Percentiles rank a stretch among this genome's conserved stretches.
These are phyloP conservation scores for Hypomyces perniciosus DNA, from an alignment of 2,329 filamentous ascomycete species.

Conservation along the genomic window DNA sequence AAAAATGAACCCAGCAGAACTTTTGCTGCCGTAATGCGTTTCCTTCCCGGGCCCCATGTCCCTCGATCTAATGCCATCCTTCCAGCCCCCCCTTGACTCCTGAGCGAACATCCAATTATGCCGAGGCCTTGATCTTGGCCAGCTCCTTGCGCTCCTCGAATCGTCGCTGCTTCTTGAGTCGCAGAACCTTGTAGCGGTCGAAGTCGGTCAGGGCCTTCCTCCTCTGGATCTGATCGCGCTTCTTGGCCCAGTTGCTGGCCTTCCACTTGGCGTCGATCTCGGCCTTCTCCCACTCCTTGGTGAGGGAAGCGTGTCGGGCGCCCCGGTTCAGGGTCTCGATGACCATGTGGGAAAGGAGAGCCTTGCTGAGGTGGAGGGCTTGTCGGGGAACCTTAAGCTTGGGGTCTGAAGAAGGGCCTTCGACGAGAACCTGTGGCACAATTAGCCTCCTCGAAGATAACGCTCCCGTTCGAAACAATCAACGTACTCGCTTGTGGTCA, in stretches of 20 bases:
- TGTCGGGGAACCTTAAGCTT: constrained; percentile 81
- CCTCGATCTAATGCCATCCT: constrained; percentile 33
- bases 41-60: constrained; percentile 30
- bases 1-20: constrained; percentile 56
- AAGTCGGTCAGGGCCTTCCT: constrained; percentile 94
- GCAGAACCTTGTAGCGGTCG: constrained; percentile 99
- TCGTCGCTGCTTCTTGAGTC: constrained; percentile 98
- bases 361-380: constrained; percentile 71
- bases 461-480: constrained; percentile 4
- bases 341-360: constrained; percentile 84
- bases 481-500: constrained; percentile 99
- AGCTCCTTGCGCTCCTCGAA: constrained; percentile 97
- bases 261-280: constrained; percentile 93
- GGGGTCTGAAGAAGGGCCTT: constrained; percentile 81
- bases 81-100: constrained; percentile 27
- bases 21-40: constrained; percentile 35
- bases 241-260: constrained; percentile 90
- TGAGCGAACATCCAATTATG: constrained; percentile 45
- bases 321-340: constrained; percentile 81
- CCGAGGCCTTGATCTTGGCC: constrained; percentile 82
- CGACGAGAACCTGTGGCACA: constrained; percentile 74
- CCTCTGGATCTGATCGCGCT: constrained; percentile 76
- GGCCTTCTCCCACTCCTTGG: constrained; percentile 84
- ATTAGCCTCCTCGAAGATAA: constrained; percentile 20
- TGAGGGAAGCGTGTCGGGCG: constrained; percentile 74